Evolutionary conservation across 176 grass and related monocot genomes (phyloP), one percentile per base, ranked within the genome.

Genomic region (Eleusine coracana): DNA sequence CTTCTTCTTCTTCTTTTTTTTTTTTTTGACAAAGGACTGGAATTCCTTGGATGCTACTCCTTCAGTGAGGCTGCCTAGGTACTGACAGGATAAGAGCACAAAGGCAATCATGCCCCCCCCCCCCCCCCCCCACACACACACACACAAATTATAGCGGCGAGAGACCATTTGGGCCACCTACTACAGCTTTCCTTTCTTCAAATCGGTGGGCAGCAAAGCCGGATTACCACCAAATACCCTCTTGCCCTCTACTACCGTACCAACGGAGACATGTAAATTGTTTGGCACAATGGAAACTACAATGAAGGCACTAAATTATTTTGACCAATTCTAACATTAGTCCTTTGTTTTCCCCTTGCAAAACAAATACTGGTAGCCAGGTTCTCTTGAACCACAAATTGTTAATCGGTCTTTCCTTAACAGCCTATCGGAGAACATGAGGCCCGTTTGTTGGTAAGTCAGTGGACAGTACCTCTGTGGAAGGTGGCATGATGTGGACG

Each of bases 31-130:
- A 38, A 54, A 34, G 45, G 58, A 20, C 13, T 48, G 10, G 25
- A 58, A 84, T 80, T 88, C 75, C 28, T 84, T 84, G 81, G 80
- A 78, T 79, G 68, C 74, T 79, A 73, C 86, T 83, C 25, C 86
- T 79, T 79, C 70, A 28, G 48, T 48, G 74, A 44, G 59, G 45
- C 36, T 39, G 45, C 49, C 66, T 16, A 74, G 49, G 39, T 38
- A 68, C 60, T 41, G 74, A 79, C 6, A 18, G 62, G 81, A 80
- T 51, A 84, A 74, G 75, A 51, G 72, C 48, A 28, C 45, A 73
- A 73, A 28, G 60, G 41, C 75, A 88, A 78, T 36, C 81, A 74
- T 60, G 37, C 60, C 81, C 49, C 7, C 80, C 76, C 25, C n/a
- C n/a, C n/a, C n/a, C n/a, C n/a, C n/a, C n/a, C n/a, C n/a, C n/a